phyloP scores from a whole-genome alignment of 2,329 filamentous ascomycete genomes.

The Talaromyces sp. region DNA sequence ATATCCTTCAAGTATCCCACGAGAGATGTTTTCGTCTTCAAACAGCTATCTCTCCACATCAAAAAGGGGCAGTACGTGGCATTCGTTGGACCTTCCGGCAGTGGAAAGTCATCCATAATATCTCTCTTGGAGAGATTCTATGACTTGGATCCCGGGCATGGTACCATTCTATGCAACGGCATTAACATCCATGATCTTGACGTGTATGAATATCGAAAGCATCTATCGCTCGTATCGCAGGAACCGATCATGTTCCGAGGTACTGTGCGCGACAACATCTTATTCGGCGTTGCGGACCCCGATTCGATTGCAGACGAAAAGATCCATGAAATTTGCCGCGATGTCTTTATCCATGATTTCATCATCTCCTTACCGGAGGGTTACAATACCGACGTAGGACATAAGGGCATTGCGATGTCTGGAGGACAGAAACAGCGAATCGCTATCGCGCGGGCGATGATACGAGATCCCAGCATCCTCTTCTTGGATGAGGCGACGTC shows the following conservation, averaged over 20 bases:
- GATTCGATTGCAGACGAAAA: conserved; percentile 59
- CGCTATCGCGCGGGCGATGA: conserved; percentile 71
- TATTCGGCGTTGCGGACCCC: conserved; percentile 71
- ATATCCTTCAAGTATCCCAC: conserved; percentile 41
- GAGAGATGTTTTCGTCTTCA: conserved; percentile 32
- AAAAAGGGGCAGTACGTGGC: conserved; percentile 74
- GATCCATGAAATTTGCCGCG: conserved; percentile 62
- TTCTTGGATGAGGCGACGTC: conserved; percentile 88
- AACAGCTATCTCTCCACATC: conserved; percentile 36
- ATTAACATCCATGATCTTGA: conserved; percentile 73
- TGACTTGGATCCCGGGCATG: conserved; percentile 63
- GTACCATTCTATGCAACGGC: conserved; percentile 72
- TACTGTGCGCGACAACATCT: conserved; percentile 85
- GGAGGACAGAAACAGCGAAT: conserved; percentile 83
- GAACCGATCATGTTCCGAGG: conserved; percentile 88
- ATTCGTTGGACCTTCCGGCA: conserved; percentile 52
- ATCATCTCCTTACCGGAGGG: conserved; percentile 60
- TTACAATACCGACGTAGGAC: conserved; percentile 68
- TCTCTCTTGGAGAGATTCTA: conserved; percentile 60
- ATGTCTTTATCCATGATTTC: conserved; percentile 93
- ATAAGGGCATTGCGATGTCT: conserved; percentile 69
- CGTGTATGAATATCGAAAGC: conserved; percentile 75
- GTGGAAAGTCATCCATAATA: conserved; percentile 49
- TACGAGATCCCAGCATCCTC: conserved; percentile 75
- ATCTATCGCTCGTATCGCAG: conserved; percentile 77